These are phyloP conservation scores for Adansonia grandidieri DNA, from an alignment of 441 rosid genomes.

Conservation along the genomic window DNA sequence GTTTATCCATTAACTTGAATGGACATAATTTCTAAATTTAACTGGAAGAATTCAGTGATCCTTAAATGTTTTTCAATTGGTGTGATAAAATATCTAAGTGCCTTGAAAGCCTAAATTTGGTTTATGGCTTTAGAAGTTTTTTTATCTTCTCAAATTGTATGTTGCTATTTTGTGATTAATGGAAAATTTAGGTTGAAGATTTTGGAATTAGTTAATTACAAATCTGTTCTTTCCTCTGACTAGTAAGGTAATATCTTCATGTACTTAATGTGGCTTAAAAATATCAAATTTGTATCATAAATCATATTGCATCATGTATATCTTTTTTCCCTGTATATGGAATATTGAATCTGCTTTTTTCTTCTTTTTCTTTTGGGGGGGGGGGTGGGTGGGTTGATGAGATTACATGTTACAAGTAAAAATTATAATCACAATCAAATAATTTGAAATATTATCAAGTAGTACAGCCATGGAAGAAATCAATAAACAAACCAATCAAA, in stretches of 20 bases:
- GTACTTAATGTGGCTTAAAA: background rate
- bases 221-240: background rate
- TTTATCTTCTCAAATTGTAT: background rate
- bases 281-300: background rate
- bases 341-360: background rate
- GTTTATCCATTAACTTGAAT: background rate
- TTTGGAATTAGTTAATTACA: background rate
- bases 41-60: constrained; percentile 7
- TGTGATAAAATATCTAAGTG: background rate
- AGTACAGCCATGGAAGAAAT: constrained; percentile 1
- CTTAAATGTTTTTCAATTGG: background rate
- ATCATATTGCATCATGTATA: background rate
- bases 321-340: background rate
- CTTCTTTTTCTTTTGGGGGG: no score
- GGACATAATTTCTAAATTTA: background rate
- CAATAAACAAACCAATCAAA: background rate
- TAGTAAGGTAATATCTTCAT: background rate
- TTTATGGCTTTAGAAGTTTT: constrained; percentile 1
- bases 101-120: constrained; percentile 1
- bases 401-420: background rate
- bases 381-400: background rate
- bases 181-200: background rate
- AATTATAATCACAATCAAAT: background rate
- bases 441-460: background rate
- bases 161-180: background rate